Percentiles rank a stretch among this genome's conserved stretches.
Conservation (phyloP, 352 stramenopile genomes). For the Globisporangium nodosum region DNA sequence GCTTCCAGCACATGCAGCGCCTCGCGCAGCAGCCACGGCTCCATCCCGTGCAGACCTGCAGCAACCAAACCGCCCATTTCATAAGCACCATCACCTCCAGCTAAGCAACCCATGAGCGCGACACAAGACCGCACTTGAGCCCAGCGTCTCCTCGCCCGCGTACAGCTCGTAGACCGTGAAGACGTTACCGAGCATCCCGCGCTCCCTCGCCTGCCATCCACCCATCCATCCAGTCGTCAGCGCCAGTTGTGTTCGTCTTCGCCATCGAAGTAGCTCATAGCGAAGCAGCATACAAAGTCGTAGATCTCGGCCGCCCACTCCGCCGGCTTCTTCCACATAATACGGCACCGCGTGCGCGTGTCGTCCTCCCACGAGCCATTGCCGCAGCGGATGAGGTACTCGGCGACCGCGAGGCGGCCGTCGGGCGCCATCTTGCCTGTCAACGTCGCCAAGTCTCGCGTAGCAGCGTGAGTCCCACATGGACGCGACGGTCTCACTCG, state of each 20-base stretch:
- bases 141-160: constrained; percentile 73
- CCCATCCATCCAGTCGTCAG: neutral
- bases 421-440: constrained; percentile 68
- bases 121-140: constrained; percentile 38
- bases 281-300: constrained; percentile 53
- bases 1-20: constrained; percentile 66
- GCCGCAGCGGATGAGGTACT: constrained; percentile 71
- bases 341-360: constrained; percentile 65
- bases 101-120: neutral
- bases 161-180: constrained; percentile 86
- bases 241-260: neutral
- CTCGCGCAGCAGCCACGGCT: constrained; percentile 78
- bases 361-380: constrained; percentile 81
- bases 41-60: constrained; percentile 73
- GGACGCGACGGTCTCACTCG: neutral
- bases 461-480: neutral
- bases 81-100: neutral
- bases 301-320: constrained; percentile 84
- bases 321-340: constrained; percentile 83
- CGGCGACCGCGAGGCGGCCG: constrained; percentile 57
- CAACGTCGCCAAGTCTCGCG: neutral
- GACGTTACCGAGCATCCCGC: constrained; percentile 76
- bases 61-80: too few species aligned
- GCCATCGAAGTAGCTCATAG: neutral
- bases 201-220: constrained; percentile 41